phyloP scores from a whole-genome alignment of 2,329 filamentous ascomycete genomes.

The Ophiocordyceps unilateralis region DNA sequence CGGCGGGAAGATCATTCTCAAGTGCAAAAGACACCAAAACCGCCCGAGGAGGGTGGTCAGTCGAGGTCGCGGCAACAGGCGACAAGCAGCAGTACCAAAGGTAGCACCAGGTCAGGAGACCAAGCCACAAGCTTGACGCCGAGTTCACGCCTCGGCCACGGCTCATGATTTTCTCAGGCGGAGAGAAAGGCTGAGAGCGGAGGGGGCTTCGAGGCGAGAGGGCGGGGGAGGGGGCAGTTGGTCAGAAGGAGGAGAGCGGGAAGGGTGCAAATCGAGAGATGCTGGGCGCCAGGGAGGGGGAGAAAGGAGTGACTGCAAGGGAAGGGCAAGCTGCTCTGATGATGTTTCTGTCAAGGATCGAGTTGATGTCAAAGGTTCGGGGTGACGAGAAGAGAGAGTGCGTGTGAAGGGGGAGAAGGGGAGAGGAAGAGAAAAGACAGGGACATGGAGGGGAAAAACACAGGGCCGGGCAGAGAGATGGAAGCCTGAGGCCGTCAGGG shows the following conservation, averaged over 20 bases:
- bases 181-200: neutral
- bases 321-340: neutral
- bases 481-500: neutral
- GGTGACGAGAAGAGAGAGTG: neutral
- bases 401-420: neutral
- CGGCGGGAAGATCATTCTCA: conserved; percentile 13
- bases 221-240: neutral
- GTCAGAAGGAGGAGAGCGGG: too few relatives aligned
- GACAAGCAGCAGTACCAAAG: conserved; percentile 8
- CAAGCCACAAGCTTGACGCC: neutral
- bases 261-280: neutral
- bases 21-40: conserved; percentile 15
- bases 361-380: conserved; percentile 2
- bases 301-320: conserved; percentile 1
- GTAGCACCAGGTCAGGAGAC: conserved; percentile 5
- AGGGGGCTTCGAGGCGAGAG: neutral
- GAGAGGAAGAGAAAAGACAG: neutral
- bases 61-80: conserved; percentile 5
- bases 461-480: neutral
- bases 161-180: conserved; percentile 6
- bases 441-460: neutral
- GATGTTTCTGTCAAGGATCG: conserved; percentile 1
- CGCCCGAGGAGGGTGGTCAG: conserved; percentile 11
- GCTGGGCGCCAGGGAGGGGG: neutral
- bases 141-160: neutral